phyloP scores from a whole-genome alignment of 345 rosid species.

The Gossypium australe region DNA sequence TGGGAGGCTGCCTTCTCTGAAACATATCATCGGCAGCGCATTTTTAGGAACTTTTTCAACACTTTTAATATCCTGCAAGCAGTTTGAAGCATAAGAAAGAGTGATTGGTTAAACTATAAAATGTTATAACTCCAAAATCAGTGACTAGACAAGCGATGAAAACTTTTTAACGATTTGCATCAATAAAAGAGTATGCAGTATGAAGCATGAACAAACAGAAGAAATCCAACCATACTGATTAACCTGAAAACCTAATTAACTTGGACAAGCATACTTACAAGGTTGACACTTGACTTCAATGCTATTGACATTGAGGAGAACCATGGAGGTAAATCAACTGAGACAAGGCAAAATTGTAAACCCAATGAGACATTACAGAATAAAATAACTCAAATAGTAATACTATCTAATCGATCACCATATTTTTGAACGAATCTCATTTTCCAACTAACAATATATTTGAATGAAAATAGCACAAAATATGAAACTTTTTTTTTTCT shows the following conservation, averaged over 20 bases:
- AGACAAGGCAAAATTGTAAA: slow-evolving; percentile 19
- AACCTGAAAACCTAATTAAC: slow-evolving; percentile 1
- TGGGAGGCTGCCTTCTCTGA: slow-evolving; percentile 95
- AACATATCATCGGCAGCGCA: slow-evolving; percentile 66
- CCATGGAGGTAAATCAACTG: slow-evolving; percentile 96
- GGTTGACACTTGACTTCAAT: slow-evolving; percentile 71
- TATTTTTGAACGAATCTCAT: neutral
- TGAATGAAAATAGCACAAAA: neutral
- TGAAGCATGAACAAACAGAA: neutral
- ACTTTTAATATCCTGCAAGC: slow-evolving; percentile 45
- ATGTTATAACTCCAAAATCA: neutral
- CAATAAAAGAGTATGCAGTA: neutral
- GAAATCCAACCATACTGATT: neutral
- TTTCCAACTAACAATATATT: neutral
- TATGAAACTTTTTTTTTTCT: neutral
- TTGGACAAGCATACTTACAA: slow-evolving; percentile 51
- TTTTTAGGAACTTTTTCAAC: slow-evolving; percentile 47
- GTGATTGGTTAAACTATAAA: neutral
- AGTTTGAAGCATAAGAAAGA: slow-evolving; percentile 9
- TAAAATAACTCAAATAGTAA: neutral
- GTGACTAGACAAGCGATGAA: neutral
- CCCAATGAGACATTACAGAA: slow-evolving; percentile 7
- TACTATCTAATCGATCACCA: neutral
- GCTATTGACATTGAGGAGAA: slow-evolving; percentile 74
- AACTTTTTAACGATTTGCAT: neutral